Conservation (phyloP, 176 grass and related monocot genomes). For the Stipa capillata region DNA sequence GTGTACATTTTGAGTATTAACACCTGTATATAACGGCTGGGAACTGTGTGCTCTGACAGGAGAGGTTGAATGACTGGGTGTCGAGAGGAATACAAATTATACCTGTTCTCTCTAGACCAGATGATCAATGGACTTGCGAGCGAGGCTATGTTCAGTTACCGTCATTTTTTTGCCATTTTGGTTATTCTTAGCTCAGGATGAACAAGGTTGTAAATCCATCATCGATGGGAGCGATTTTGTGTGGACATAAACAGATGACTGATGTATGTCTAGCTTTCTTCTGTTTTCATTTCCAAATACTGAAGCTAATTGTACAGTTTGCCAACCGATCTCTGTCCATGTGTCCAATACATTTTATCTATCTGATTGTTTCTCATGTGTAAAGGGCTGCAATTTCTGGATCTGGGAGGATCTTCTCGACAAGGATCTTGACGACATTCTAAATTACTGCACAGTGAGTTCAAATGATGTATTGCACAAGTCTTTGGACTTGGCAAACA, state of each 20-base stretch:
- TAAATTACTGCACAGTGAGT: too few relatives aligned
- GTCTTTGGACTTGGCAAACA: too few relatives aligned
- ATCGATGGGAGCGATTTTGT: too few relatives aligned
- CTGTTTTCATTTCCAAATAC: too few relatives aligned
- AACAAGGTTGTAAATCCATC: slow-evolving; percentile 42
- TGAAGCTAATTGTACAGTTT: neutral
- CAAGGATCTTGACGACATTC: too few relatives aligned
- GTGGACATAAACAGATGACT: slow-evolving; percentile 73
- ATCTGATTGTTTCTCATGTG: too few relatives aligned
- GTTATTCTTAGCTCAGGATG: slow-evolving; percentile 13
- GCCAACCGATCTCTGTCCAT: neutral
- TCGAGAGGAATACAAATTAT: slow-evolving; percentile 55
- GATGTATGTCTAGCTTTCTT: slow-evolving; percentile 43
- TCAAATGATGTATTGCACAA: too few relatives aligned
- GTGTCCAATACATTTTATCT: too few relatives aligned
- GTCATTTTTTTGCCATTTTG: neutral
- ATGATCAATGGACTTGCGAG: slow-evolving; percentile 56
- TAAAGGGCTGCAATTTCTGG: too few relatives aligned
- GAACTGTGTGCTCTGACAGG: slow-evolving; percentile 25
- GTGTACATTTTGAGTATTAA: neutral
- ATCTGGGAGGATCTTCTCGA: too few relatives aligned
- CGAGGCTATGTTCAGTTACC: slow-evolving; percentile 66
- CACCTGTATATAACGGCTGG: neutral
- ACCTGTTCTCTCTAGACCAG: too few relatives aligned
- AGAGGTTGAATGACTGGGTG: slow-evolving; percentile 56